Evolutionary conservation across 805 yeast genomes (phyloP), one percentile per base, ranked within the genome.

Genomic region (Pichia thaimueangensis): DNA sequence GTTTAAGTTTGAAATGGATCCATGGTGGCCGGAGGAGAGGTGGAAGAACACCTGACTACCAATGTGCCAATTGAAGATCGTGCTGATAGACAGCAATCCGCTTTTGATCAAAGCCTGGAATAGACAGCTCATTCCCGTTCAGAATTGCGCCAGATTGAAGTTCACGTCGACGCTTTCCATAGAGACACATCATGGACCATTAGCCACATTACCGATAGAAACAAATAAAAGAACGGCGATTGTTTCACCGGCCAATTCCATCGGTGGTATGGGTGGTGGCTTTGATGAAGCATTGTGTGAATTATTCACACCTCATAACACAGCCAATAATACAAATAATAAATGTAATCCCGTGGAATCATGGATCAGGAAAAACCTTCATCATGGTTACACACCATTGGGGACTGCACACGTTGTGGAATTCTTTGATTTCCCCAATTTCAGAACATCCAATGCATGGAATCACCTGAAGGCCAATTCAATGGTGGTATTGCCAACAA

Each of bases 241-340:
- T 15, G 65, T 74, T 2, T 71, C 78, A 2, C 78, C 79, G 2
- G 79, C 78, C 1, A 74, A 74, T 45, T 68, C 75, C 3, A 59
- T 67, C 40, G 78, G 78, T 4, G 67, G 60, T 37, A 57, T 74
- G 49, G 74, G 73, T 4, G 80, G 79, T 2, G 79, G 79, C 1
- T 70, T 73, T 51, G 79, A 74, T 51, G 50, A 45, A 34, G 61
- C 60, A 1, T 43, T 68, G n/a, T 65, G 67, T 2, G 45, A 51
- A 4, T 43, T 57, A 23, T 66, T 59, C 42, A 42, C 33, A 3
- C 24, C 35, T 9, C 1, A 12, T 8, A 7, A 19, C 4, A 6
- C 11, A 21, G 10, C 4, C 3, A 36, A 41, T 2, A 29, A 29
- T 16, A 33, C 33, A 19, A 25, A 45, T 3, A 50, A 58, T 54